Percentiles rank a stretch among this genome's conserved stretches.
phyloP scores from a whole-genome alignment of 1,284 basidiomycete species.

The Malassezia psittaci region DNA sequence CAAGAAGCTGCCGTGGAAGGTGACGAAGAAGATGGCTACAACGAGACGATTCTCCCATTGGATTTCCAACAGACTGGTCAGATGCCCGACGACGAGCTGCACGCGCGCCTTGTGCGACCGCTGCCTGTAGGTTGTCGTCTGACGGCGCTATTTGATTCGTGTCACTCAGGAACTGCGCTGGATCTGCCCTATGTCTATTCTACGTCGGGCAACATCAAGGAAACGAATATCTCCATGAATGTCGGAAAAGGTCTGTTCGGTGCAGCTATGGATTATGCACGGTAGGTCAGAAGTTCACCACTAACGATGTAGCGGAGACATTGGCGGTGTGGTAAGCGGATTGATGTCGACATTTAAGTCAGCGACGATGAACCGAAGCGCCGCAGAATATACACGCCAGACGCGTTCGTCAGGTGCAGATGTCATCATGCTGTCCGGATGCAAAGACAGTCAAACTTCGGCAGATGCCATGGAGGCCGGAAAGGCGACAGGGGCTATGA shows the following conservation, averaged over 20 bases:
- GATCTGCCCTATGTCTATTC: slow-evolving; percentile 56
- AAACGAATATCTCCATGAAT: slow-evolving; percentile 57
- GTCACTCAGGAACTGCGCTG: slow-evolving; percentile 46
- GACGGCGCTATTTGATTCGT: slow-evolving; percentile 41
- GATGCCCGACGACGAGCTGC: slow-evolving; percentile 47
- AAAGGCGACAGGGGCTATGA: slow-evolving; percentile 60
- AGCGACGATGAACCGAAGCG: slow-evolving; percentile 53
- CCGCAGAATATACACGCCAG: slow-evolving; percentile 57
- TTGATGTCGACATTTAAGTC: slow-evolving; percentile 50
- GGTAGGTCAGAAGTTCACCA: slow-evolving; percentile 18
- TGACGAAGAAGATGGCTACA: slow-evolving; percentile 47
- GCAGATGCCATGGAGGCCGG: slow-evolving; percentile 76
- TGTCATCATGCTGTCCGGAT: slow-evolving; percentile 57
- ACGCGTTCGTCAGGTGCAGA: slow-evolving; percentile 71
- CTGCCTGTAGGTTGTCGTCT: slow-evolving; percentile 38
- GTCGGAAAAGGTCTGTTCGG: slow-evolving; percentile 43
- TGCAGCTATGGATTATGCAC: slow-evolving; percentile 62
- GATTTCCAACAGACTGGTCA: slow-evolving; percentile 42
- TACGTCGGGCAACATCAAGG: slow-evolving; percentile 84
- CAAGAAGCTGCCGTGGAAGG: slow-evolving; percentile 42
- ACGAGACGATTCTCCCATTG: slow-evolving; percentile 47
- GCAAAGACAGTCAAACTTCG: slow-evolving; percentile 84
- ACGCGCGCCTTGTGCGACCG: slow-evolving; percentile 42
- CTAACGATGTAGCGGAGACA: slow-evolving; percentile 54
- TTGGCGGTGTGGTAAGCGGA: slow-evolving; percentile 54